phyloP scores from a whole-genome alignment of 306 rosid genomes.

The Hylodesmum podocarpum region DNA sequence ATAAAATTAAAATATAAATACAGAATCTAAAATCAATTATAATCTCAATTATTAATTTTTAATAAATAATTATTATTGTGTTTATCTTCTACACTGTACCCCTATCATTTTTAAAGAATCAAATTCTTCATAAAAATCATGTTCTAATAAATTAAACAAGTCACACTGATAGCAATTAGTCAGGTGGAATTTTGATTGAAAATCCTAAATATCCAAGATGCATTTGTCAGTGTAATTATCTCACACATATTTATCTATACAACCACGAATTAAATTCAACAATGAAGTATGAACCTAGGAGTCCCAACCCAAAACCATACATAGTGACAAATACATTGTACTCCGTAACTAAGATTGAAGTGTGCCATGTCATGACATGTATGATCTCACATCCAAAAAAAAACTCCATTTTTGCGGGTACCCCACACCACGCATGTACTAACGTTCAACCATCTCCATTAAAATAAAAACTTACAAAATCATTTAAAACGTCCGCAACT shows the following conservation, averaged over 20 bases:
- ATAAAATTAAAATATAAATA: too few relatives aligned
- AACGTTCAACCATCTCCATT: background rate
- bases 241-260: background rate
- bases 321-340: background rate
- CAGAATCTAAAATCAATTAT: too few relatives aligned
- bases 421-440: background rate
- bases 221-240: background rate
- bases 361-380: background rate
- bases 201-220: background rate
- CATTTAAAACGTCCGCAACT: background rate
- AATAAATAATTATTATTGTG: too few relatives aligned
- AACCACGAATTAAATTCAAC: background rate
- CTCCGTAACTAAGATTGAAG: background rate
- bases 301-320: background rate
- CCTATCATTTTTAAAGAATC: too few relatives aligned
- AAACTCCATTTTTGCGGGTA: constrained; percentile 1
- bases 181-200: background rate
- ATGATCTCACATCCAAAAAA: background rate
- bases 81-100: too few relatives aligned
- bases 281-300: background rate
- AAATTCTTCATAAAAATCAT: too few relatives aligned
- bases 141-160: too few relatives aligned
- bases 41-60: too few relatives aligned
- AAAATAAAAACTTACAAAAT: background rate
- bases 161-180: background rate